Conservation (phyloP, 257 asterid species). For the Voacanga thouarsii region DNA sequence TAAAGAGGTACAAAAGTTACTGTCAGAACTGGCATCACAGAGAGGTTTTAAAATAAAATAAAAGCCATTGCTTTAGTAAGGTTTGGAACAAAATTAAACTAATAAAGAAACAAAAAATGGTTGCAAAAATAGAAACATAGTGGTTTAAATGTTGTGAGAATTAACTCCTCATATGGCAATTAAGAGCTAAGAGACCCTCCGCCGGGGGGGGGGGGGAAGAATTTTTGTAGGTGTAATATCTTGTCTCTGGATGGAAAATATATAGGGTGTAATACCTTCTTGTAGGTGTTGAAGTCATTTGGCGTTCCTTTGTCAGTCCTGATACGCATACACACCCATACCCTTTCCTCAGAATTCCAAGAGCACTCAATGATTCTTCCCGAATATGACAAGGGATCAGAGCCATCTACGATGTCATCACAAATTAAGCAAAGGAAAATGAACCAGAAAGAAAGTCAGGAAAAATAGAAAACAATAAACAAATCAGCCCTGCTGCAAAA, state of each 20-base stretch:
- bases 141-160: background rate
- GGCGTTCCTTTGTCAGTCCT: constrained; percentile 93
- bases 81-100: background rate
- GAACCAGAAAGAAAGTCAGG: background rate
- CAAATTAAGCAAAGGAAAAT: background rate
- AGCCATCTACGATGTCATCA: constrained; percentile 47
- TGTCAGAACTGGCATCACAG: no score
- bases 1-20: background rate
- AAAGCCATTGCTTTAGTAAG: background rate
- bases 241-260: background rate
- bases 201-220: no score
- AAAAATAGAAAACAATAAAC: background rate
- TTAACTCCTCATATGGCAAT: background rate
- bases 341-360: constrained; percentile 59
- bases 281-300: constrained; percentile 83
- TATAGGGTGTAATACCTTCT: constrained; percentile 46
- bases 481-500: background rate
- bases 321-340: constrained; percentile 84
- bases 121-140: background rate
- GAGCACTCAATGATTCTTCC: constrained; percentile 94
- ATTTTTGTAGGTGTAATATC: no score
- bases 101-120: background rate
- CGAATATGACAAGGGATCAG: constrained; percentile 55
- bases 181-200: background rate
- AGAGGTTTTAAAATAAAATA: no score